A percentile compares a stretch with the other conserved stretches of the same genome.
These are phyloP conservation scores for Lentinula sp. DNA, from an alignment of 768 basidiomycete genomes.

Conservation along the genomic window DNA sequence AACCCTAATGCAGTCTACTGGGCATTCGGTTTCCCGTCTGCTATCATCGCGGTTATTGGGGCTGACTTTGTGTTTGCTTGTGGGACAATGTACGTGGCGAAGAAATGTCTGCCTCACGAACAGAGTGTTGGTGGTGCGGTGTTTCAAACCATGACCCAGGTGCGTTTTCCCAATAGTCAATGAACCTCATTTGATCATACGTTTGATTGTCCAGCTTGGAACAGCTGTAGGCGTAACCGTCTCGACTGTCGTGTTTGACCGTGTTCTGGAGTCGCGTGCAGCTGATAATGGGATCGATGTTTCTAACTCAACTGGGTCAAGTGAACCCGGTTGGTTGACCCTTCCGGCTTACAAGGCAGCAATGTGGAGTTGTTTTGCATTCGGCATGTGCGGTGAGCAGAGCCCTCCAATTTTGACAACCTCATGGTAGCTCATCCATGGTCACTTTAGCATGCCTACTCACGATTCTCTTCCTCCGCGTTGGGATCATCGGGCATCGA, in stretches of 20 bases:
- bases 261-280: constrained; percentile 31
- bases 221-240: constrained; percentile 66
- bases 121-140: constrained; percentile 72
- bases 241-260: constrained; percentile 65
- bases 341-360: constrained; percentile 56
- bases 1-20: constrained; percentile 53
- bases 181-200: background rate
- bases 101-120: constrained; percentile 58
- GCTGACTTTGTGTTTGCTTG: constrained; percentile 73
- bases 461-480: constrained; percentile 6
- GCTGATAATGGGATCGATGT: constrained; percentile 23
- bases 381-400: constrained; percentile 48
- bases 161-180: background rate
- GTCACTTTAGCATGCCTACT: constrained; percentile 1
- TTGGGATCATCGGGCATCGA: constrained; percentile 9
- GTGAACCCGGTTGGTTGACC: constrained; percentile 26
- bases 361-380: constrained; percentile 59
- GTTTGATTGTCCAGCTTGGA: constrained; percentile 40
- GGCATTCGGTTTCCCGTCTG: constrained; percentile 71
- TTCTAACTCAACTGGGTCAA: constrained; percentile 17
- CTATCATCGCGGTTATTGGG: constrained; percentile 60
- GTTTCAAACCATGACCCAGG: constrained; percentile 74
- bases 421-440: background rate
- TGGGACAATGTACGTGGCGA: constrained; percentile 72
- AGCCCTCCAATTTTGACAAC: background rate